phyloP scores from a whole-genome alignment of 179 eudicot genomes.

The Silene noctiflora region DNA sequence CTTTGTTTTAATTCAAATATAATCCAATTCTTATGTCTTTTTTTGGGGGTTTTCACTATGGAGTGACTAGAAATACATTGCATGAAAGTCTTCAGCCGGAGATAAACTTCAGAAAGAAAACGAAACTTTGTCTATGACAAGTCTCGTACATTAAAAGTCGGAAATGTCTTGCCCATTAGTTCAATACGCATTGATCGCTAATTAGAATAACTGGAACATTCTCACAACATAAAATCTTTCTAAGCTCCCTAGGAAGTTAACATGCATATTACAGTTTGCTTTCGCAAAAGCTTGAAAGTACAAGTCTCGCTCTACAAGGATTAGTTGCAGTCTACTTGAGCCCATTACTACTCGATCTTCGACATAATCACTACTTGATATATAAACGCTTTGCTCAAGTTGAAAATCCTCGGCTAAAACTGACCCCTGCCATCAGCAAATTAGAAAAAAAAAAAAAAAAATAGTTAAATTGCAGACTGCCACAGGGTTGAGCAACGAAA shows the following conservation, averaged over 20 bases:
- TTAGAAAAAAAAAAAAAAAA: background rate
- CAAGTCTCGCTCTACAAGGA: background rate
- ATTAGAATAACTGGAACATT: too few relatives aligned
- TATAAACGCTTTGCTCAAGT: background rate
- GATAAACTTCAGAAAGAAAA: too few relatives aligned
- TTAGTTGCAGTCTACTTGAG: background rate
- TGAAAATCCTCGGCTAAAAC: background rate
- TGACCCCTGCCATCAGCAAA: background rate
- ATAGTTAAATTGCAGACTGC: background rate
- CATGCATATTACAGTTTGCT: background rate
- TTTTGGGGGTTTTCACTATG: background rate
- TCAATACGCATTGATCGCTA: too few relatives aligned
- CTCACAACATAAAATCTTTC: background rate
- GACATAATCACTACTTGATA: background rate
- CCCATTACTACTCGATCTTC: background rate
- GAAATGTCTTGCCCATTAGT: too few relatives aligned
- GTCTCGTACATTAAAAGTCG: too few relatives aligned
- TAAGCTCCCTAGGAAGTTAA: background rate
- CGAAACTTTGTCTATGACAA: too few relatives aligned
- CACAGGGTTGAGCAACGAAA: background rate
- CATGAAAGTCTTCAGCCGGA: too few relatives aligned
- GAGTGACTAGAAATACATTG: too few relatives aligned
- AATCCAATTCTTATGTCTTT: background rate
- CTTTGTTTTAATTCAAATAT: slow-evolving; percentile 4
- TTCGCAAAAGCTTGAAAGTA: background rate